Base-by-base conservation (phyloP, 140 eudicot species). In the Ambrosia hybrid region DNA sequence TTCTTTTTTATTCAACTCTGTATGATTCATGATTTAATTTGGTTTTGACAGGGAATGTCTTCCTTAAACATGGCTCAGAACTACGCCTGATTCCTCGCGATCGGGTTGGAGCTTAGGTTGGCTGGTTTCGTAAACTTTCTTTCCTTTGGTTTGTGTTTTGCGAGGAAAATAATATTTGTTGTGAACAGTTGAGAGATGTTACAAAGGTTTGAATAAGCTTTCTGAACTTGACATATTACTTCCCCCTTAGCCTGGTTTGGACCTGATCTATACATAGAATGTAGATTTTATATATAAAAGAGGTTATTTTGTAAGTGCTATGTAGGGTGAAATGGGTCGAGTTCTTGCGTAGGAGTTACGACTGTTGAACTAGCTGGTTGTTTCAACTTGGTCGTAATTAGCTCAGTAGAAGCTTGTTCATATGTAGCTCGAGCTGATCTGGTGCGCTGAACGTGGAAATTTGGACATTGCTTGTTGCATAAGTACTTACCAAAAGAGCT, bases 61-160 rank as follows among this genome's bases (percentile, higher is more conserved):
- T 93, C 83, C 93, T 93, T 37, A 93, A 93, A 62, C 97, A 93
- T 80, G 97, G 98, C 9, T 90, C 98, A 39, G 98, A 93, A 48
- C 70, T 90, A 71, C 96, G 97, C 46, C 70, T 93, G 87, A 93
- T 93, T 77, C 98, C 98, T 69, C 98, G 97, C 5, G 98, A 93
- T 58, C 90, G 99, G 77, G 99, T 93, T 81, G 99, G 99, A 61
- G 81, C 89, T 13, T 76, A 76, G 16, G 41, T 57, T 34, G 66
- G 67, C 38, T 61, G 45, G 59, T 68, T 30, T 51, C 4, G 9
- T 51, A n/a, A 30, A 51, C 49, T n/a, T 26, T 67, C 51, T 52
- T 59, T 63, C 37, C 12, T 34, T 36, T 61, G 67, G 48, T 61
- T 41, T 12, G 14, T 37, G 51, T 38, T 39, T 37, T 62, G 16